Conservation (phyloP, 257 asterid species). For the Solanum chiquidenum region DNA sequence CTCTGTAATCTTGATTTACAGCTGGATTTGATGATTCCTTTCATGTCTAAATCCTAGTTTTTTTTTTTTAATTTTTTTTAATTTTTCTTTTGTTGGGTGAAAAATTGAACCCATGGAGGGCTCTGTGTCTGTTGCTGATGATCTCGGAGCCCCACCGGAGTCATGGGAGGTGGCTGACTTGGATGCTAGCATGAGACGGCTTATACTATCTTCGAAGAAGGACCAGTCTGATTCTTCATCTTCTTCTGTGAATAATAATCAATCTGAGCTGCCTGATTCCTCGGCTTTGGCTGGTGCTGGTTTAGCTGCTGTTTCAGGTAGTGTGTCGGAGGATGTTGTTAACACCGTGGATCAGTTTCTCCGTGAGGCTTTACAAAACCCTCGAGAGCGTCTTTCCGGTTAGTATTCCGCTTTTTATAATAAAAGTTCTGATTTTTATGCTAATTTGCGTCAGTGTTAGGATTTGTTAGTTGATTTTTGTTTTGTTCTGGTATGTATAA, state of each 20-base stretch:
- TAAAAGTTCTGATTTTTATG: background rate
- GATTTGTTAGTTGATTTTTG: background rate
- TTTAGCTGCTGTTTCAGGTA: background rate
- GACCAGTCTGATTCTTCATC: slow-evolving; percentile 14
- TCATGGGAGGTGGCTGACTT: slow-evolving; percentile 99
- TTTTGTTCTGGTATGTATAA: background rate
- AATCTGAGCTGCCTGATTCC: slow-evolving; percentile 30
- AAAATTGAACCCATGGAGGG: slow-evolving; percentile 54
- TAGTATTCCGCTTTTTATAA: background rate
- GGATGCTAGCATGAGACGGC: slow-evolving; percentile 74
- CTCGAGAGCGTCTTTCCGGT: slow-evolving; percentile 98
- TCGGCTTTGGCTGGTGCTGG: slow-evolving; percentile 6
- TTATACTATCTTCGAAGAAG: slow-evolving; percentile 50
- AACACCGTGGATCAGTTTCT: slow-evolving; percentile 89
- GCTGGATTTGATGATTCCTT: slow-evolving; percentile 43
- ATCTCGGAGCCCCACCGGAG: slow-evolving; percentile 61
- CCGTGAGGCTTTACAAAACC: slow-evolving; percentile 93
- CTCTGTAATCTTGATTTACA: slow-evolving; percentile 9
- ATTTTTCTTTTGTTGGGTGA: background rate
- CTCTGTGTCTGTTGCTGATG: slow-evolving; percentile 56
- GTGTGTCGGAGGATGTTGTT: slow-evolving; percentile 45
- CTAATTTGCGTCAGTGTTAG: background rate
- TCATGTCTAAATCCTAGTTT: slow-evolving; percentile 7
- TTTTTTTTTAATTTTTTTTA: background rate
- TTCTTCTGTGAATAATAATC: slow-evolving; percentile 14